Base-by-base conservation (phyloP, 257 asterid species). In the Nicotiana tabacum region DNA sequence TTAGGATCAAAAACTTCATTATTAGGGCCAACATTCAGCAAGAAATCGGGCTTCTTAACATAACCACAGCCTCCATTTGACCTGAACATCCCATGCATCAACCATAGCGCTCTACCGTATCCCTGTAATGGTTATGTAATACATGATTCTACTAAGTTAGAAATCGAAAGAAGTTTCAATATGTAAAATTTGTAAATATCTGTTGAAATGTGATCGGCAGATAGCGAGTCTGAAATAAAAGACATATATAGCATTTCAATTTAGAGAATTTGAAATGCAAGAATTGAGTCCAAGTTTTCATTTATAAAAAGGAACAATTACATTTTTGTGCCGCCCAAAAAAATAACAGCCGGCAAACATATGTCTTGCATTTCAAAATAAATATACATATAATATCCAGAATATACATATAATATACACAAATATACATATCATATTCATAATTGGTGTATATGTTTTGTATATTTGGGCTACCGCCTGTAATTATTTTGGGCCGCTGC, bases 61-160 rank as follows among this genome's bases (percentile, higher is more conserved):
- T 87, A 93, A 62, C 98, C 97, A 69, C 97, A 92, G 27, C 97
- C 95, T 61, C 97, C 98, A 77, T 93, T 94, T 70, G 92, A 84
- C 82, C 89, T 86, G 86, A 92, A 93, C 98, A 92, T 92, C 74
- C 98, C 97, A 70, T 94, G 93, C 97, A 93, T 93, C 90, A 89
- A 82, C 97, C 98, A 93, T 33, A 94, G 97, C 1, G 93, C 87
- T 88, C 92, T 87, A 57, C 98, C 98, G 29, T 94, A 91, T 56
- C 98, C 97, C 98, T 94, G 83, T 55, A 72, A 78, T 78, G 33
- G 53, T 72, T 13, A 77, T 1, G 58, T 81, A 53, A 66, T 67
- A 66, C 68, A 9, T 32, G 46, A 66, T 51, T 24, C 66, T 64
- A 24, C 46, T n/a, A 9, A 21, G 24, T 61, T 21, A 21, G 3